These are phyloP conservation scores for Chamaenerion angustifolium DNA, from an alignment of 345 rosid species.

Conservation along the genomic window DNA sequence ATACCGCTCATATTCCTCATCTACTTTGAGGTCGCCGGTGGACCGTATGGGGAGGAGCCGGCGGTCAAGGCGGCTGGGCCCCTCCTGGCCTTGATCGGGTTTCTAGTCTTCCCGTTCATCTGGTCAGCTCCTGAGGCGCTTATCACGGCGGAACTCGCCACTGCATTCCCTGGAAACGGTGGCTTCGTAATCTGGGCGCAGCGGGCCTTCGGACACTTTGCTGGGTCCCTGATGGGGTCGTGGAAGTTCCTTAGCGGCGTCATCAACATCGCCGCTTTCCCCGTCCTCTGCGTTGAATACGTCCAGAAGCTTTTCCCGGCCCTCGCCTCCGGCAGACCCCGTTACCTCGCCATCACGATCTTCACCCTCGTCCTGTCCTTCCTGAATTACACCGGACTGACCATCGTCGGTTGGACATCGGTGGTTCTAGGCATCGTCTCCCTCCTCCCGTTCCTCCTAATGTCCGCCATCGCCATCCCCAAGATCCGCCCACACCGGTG, in stretches of 20 bases:
- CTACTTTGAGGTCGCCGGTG: conserved; percentile 84
- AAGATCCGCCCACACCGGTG: conserved; percentile 51
- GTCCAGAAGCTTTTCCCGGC: conserved; percentile 30
- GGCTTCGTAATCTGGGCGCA: conserved; percentile 81
- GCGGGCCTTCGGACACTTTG: conserved; percentile 56
- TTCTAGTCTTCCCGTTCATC: conserved; percentile 63
- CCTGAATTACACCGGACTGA: conserved; percentile 50
- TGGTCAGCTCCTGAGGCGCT: conserved; percentile 87
- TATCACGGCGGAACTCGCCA: conserved; percentile 77
- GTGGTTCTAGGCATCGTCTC: conserved; percentile 54
- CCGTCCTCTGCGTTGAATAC: conserved; percentile 53
- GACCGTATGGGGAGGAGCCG: conserved; percentile 69
- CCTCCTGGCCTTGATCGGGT: conserved; percentile 51
- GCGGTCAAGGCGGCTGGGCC: conserved; percentile 76
- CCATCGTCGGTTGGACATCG: conserved; percentile 58
- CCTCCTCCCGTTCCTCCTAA: conserved; percentile 47
- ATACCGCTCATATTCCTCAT: conserved; percentile 70
- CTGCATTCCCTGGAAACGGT: conserved; percentile 74
- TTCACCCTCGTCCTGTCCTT: conserved; percentile 41
- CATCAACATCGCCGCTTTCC: conserved; percentile 66
- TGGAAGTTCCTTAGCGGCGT: conserved; percentile 71
- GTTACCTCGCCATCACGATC: conserved; percentile 23
- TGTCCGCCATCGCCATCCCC: conserved; percentile 58
- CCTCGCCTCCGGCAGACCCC: conserved; percentile 44
- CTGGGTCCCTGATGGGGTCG: conserved; percentile 69